These are phyloP conservation scores for Hypomontagnella monticulosa DNA, from an alignment of 495 filamentous ascomycete genomes.

Conservation along the genomic window DNA sequence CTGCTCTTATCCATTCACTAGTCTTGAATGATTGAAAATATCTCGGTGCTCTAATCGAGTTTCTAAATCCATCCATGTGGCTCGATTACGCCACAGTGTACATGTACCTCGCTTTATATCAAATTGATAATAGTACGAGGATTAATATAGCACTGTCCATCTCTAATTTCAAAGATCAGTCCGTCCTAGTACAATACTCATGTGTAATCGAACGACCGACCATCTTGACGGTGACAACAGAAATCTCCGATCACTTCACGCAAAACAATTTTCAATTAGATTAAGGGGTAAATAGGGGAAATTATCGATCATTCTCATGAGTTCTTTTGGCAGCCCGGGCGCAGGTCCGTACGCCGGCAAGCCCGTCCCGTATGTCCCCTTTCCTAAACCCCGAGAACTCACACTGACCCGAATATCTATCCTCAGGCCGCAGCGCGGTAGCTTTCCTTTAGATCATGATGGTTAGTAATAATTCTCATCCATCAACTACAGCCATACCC, in stretches of 20 bases:
- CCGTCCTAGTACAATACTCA: conserved; percentile 3
- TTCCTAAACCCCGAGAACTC: conserved; percentile 3
- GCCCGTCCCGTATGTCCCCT: conserved; percentile 75
- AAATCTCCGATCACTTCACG: conserved; percentile 4
- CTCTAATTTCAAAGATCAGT: conserved; percentile 15
- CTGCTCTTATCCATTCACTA: no score
- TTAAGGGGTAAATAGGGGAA: neutral
- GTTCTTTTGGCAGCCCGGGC: conserved; percentile 81
- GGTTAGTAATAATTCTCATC: conserved; percentile 60
- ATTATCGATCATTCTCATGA: conserved; percentile 49
- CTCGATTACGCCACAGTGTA: neutral
- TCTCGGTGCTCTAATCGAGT: no score
- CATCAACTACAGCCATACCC: conserved; percentile 9
- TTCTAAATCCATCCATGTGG: no score
- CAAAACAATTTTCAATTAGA: neutral
- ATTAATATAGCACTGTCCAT: conserved; percentile 10
- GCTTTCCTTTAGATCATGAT: conserved; percentile 96
- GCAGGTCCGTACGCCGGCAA: conserved; percentile 72
- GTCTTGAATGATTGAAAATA: no score
- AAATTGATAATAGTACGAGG: conserved; percentile 23
- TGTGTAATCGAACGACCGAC: conserved; percentile 8
- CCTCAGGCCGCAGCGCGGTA: conserved; percentile 86
- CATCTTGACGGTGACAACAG: conserved; percentile 1
- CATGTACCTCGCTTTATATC: neutral
- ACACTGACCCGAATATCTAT: neutral